phyloP scores from a whole-genome alignment of 2,329 filamentous ascomycete genomes.

The Colletotrichum spinosum region DNA sequence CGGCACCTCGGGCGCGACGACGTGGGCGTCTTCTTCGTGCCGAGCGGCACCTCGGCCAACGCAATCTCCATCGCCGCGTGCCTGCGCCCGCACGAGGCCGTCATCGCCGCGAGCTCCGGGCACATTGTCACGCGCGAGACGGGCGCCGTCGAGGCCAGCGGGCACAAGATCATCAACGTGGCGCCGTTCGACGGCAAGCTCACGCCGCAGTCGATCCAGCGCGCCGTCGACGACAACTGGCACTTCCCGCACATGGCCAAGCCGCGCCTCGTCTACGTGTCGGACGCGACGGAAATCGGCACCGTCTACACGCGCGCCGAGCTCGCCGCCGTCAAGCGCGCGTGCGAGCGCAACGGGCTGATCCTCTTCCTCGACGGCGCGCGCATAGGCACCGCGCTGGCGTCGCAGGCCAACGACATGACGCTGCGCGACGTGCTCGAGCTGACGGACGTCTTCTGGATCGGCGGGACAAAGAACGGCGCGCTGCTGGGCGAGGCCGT shows the following conservation, averaged over 20 bases:
- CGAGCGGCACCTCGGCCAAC: slow-evolving; percentile 63
- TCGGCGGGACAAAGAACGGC: slow-evolving; percentile 64
- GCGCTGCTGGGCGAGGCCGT: slow-evolving; percentile 63
- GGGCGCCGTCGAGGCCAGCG: slow-evolving; percentile 62
- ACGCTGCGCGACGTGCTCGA: slow-evolving; percentile 57
- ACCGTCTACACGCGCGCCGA: slow-evolving; percentile 60
- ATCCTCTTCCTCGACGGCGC: slow-evolving; percentile 62
- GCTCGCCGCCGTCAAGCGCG: slow-evolving; percentile 52
- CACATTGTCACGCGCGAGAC: slow-evolving; percentile 63
- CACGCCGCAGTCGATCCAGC: slow-evolving; percentile 54
- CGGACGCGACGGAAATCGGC: slow-evolving; percentile 63
- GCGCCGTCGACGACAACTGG: slow-evolving; percentile 59
- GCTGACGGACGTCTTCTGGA: slow-evolving; percentile 65
- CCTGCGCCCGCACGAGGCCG: slow-evolving; percentile 61
- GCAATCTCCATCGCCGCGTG: slow-evolving; percentile 64
- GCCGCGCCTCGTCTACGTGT: slow-evolving; percentile 63
- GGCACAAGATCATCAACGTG: slow-evolving; percentile 64
- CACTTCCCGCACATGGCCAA: slow-evolving; percentile 65
- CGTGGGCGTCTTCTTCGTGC: slow-evolving; percentile 62
- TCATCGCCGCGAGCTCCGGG: slow-evolving; percentile 61
- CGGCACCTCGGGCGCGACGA: slow-evolving; percentile 45
- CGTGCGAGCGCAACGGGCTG: slow-evolving; percentile 55
- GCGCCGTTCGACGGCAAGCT: slow-evolving; percentile 59
- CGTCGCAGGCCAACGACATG: slow-evolving; percentile 56
- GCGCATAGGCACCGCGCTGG: slow-evolving; percentile 54